Evolutionary conservation across 2,329 filamentous ascomycete genomes (phyloP).

Genomic region (Neoscytalidium dimidiatum): DNA sequence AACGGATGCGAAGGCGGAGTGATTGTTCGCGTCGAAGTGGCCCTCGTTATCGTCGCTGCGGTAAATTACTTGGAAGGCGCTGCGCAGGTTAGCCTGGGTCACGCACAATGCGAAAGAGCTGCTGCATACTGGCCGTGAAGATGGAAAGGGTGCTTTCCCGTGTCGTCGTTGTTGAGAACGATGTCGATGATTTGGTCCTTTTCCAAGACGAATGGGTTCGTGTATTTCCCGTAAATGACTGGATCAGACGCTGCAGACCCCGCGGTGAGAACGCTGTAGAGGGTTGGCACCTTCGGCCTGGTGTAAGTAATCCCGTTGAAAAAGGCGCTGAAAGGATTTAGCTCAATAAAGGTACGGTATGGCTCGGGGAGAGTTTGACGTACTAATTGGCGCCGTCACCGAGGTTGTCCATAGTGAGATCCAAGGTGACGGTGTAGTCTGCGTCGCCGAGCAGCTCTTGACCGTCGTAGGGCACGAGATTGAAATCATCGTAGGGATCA

Average conservation of each 20-base stretch:
- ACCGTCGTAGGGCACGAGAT: constrained; percentile 68
- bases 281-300: constrained; percentile 71
- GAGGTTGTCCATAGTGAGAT: constrained; percentile 64
- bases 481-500: constrained; percentile 72
- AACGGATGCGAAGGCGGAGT: constrained; percentile 30
- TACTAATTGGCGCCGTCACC: constrained; percentile 68
- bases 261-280: constrained; percentile 73
- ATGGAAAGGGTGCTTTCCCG: constrained; percentile 70
- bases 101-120: background rate
- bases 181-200: constrained; percentile 69
- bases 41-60: constrained; percentile 38
- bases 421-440: constrained; percentile 63
- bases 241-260: constrained; percentile 48
- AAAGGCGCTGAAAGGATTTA: constrained; percentile 41
- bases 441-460: constrained; percentile 62
- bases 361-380: constrained; percentile 24
- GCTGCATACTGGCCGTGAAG: constrained; percentile 56
- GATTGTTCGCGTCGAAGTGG: constrained; percentile 28
- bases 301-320: constrained; percentile 77
- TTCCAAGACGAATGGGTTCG: constrained; percentile 63
- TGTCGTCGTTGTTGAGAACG: constrained; percentile 73
- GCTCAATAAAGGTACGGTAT: too few relatives aligned
- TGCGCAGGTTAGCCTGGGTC: background rate
- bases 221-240: constrained; percentile 54
- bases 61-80: constrained; percentile 42